A percentile compares a stretch with the other conserved stretches of the same genome.
Evolutionary conservation across 306 rosid genomes (phyloP).

Genomic region (Quercus bicolor): DNA sequence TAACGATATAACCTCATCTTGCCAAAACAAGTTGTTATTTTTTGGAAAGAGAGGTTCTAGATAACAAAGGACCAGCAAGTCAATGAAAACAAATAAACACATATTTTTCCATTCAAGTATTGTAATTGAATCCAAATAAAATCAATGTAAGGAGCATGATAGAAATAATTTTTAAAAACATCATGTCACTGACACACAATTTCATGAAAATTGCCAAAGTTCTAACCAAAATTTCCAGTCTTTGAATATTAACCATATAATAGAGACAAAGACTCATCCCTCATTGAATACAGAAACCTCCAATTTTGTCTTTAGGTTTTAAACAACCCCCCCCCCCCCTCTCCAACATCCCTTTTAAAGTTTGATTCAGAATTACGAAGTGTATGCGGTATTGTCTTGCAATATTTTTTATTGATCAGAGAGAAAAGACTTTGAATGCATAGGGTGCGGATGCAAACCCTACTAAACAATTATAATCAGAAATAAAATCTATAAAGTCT

Average conservation of each 20-base stretch:
- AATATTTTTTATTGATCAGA: no score
- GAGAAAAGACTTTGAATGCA: no score
- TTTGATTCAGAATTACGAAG: neutral
- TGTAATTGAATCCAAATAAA: neutral
- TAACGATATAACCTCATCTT: slow-evolving; percentile 74
- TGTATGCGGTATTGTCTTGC: no score
- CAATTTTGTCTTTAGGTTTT: neutral
- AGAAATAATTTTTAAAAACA: no score
- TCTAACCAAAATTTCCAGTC: neutral
- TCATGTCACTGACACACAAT: neutral
- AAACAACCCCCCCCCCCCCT: neutral
- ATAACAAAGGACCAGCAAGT: slow-evolving; percentile 68
- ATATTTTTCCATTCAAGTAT: slow-evolving; percentile 18
- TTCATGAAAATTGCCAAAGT: neutral
- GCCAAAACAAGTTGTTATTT: slow-evolving; percentile 77
- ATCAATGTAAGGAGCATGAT: neutral
- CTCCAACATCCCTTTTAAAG: neutral
- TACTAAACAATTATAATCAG: no score
- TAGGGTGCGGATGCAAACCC: no score
- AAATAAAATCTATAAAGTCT: no score
- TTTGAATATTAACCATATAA: neutral
- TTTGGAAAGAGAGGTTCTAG: slow-evolving; percentile 89
- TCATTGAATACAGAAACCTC: neutral
- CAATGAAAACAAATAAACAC: slow-evolving; percentile 23
- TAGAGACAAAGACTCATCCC: neutral